Base-by-base conservation (phyloP, 257 asterid species). In the Nicotiana tomentosiformis region DNA sequence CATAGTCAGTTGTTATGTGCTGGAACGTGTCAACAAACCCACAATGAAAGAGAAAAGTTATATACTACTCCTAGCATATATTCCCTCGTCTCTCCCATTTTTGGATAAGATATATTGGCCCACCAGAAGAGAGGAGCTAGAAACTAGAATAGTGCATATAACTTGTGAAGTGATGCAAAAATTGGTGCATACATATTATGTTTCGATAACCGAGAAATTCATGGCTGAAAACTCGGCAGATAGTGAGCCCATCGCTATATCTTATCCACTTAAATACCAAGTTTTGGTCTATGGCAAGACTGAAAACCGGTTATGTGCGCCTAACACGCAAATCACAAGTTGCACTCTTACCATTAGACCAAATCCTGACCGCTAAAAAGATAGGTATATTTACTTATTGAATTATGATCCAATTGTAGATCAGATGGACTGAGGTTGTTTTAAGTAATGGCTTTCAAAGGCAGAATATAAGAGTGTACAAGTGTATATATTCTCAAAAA, bases 401-500 rank as follows among this genome's bases (percentile, higher is more conserved):
- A 57, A 57, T 57, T 57, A 57, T 57, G 64, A 57, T 57, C 64
- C 26, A 57, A 57, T 57, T 57, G 26, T 6, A 57, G 64, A 18
- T 17, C 8, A 57, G 64, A 57, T 57, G 26, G 26, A 57, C 23
- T 5, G 26, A 57, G 26, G 7, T 5, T 4, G 7, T 5, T 57
- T 57, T 5, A 57, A 2, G 18, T 15, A 55, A 7, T 77, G 17
- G 46, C 17, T 4, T 55, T 55, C 66, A 77, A 53, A 20, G 67
- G 43, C 43, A 20, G 26, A 43, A 79, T 79, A 79, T 14, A 61
- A 37, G 9, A 81, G 66, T 49, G 51, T 18, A 80, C 30, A 68
- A 43, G 11, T 55, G 11, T 55, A 20, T 53, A 72, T 70, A 65
- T 86, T 80, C 80, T 64, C 76, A 60, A 77, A 66, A 62, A 61